Percentiles rank a stretch among this genome's conserved stretches.
Evolutionary conservation across 257 asterid genomes (phyloP).

Genomic region (Ilex aquifolium): DNA sequence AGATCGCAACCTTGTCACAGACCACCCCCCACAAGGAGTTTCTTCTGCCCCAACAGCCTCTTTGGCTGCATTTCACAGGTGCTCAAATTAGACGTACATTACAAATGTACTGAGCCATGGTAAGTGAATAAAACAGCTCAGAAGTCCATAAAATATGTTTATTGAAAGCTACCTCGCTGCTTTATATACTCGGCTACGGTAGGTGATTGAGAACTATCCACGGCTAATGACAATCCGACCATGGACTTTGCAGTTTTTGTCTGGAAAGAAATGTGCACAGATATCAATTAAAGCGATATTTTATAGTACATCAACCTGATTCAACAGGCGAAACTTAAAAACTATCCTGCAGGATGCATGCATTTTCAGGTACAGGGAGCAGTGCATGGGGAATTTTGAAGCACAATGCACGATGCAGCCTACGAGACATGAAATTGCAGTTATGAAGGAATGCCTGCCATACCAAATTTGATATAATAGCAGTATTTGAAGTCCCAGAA

Average conservation of each 20-base stretch:
- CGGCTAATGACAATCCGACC: slow-evolving; percentile 77
- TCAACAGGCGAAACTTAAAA: not conserved
- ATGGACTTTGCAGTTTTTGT: slow-evolving; percentile 80
- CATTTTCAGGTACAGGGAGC: no score
- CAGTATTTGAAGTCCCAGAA: slow-evolving; percentile 81
- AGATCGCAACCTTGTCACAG: slow-evolving; percentile 89
- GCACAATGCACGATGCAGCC: not conserved
- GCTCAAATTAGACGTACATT: slow-evolving; percentile 2
- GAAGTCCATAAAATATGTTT: slow-evolving; percentile 7
- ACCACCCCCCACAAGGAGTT: slow-evolving; percentile 95
- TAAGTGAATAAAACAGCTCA: not conserved
- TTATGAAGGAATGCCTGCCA: slow-evolving; percentile 13
- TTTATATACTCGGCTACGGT: slow-evolving; percentile 67
- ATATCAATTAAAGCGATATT: slow-evolving; percentile 14
- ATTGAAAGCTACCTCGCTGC: slow-evolving; percentile 63
- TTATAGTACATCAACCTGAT: slow-evolving; percentile 11
- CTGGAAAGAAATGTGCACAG: slow-evolving; percentile 37
- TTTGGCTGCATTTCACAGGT: slow-evolving; percentile 48
- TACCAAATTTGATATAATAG: slow-evolving; percentile 68
- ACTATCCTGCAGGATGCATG: no score
- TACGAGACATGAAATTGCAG: slow-evolving; percentile 4
- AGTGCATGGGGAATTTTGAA: no score
- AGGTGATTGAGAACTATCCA: slow-evolving; percentile 71
- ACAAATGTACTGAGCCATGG: no score
- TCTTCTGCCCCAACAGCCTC: slow-evolving; percentile 99